Evolutionary conservation across 2,329 filamentous ascomycete species (phyloP), one percentile per base, ranked within the genome.

Genomic region (Bretziella fagacearum): DNA sequence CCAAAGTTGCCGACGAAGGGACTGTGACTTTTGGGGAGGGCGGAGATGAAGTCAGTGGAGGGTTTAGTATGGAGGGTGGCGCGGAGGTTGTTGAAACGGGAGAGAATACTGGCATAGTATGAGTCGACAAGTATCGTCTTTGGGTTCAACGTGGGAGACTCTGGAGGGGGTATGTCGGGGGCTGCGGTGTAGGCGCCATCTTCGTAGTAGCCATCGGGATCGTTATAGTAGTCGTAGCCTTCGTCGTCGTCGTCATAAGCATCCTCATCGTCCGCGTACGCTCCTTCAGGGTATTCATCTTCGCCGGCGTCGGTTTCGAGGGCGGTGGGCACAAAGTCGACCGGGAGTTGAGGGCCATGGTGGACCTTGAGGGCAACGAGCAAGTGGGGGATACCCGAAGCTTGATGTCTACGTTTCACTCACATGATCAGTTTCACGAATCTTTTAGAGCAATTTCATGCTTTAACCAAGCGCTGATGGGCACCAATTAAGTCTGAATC

Each of bases 171-270:
- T 20, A 54, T 54, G 23, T 68, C 63, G 0, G 74, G 69, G 2
- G 70, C 66, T 3, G 78, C 81, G 20, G 80, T 74, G 59, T 85
- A 94, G 30, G 84, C 81, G 42, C 85, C 86, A 54, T 93, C 83
- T 13, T 77, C 66, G 58, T 84, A 91, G 56, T 75, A 79, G 8
- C 80, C 81, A 47, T 71, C 63, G 18, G 67, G 64, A 4, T 67
- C 67, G 48, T 65, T 58, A 6, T 65, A 56, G 55, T 77, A 76
- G 13, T 53, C 22, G n/a, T 58, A 55, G 7, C 62, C 58, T 6
- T 53, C 54, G 7, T 58, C 56, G 17, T 59, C 57, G 11, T 56
- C 56, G 35, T 58, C 41, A n/a, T 46, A 54, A 35, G 54, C 50
- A 11, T 58, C 53, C 27, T 48, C 47, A 15, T 44, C 33, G 35